Percentiles rank a stretch among this genome's conserved stretches.
phyloP scores from a whole-genome alignment of 169 alveolate genomes.

The Eimeria sp. region DNA sequence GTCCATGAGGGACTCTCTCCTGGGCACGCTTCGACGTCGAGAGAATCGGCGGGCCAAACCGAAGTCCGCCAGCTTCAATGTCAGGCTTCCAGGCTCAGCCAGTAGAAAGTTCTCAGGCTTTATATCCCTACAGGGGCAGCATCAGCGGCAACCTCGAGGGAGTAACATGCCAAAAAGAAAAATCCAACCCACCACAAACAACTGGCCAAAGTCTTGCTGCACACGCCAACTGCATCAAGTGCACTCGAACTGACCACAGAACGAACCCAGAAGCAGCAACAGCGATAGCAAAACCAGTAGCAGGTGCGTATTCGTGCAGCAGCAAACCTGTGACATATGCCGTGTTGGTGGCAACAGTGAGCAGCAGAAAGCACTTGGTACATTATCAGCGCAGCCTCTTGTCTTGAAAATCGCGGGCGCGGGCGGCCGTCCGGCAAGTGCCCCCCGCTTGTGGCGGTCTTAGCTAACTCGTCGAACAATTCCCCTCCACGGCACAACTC shows the following conservation, averaged over 20 bases:
- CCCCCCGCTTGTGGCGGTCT: neutral
- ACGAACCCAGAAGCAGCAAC: conserved; percentile 20
- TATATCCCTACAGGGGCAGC: conserved; percentile 64
- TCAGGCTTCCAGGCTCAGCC: conserved; percentile 60
- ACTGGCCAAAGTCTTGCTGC: neutral
- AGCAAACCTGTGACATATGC: conserved; percentile 70
- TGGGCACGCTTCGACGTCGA: neutral
- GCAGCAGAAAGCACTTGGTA: conserved; percentile 72
- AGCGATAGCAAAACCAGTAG: neutral
- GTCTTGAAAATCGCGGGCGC: conserved; percentile 6
- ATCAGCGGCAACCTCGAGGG: neutral
- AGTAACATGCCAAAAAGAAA: neutral
- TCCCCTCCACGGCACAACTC: conserved; percentile 82
- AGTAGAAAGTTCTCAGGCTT: conserved; percentile 79
- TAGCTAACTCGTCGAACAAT: conserved; percentile 57
- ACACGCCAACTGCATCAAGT: neutral
- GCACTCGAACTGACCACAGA: neutral
- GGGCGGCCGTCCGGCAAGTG: neutral
- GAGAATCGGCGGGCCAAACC: conserved; percentile 69
- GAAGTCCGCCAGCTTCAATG: conserved; percentile 68
- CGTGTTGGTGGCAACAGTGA: conserved; percentile 72
- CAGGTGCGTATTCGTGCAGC: neutral
- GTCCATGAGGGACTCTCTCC: neutral
- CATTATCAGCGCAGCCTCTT: conserved; percentile 68
- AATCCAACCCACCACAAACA: neutral